A percentile compares a stretch with the other conserved stretches of the same genome.
Conservation (phyloP, 2,329 filamentous ascomycete species). For the Aspergillus tamarii region DNA sequence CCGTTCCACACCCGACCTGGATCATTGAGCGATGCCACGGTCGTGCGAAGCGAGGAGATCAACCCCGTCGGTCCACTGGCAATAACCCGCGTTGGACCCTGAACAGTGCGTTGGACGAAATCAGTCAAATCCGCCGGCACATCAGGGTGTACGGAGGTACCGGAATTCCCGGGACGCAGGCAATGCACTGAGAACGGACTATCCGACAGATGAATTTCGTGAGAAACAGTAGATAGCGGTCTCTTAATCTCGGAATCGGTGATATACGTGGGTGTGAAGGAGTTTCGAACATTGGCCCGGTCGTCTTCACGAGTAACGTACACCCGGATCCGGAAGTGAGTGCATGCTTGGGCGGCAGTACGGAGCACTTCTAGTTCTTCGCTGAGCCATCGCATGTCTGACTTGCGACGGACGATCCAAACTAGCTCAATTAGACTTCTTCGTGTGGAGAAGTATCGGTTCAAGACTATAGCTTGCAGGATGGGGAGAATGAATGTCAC, state of each 20-base stretch:
- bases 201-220: not conserved
- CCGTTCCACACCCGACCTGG: constrained; percentile 61
- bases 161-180: constrained; percentile 10
- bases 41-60: constrained; percentile 59
- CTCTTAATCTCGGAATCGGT: not conserved
- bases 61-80: constrained; percentile 65
- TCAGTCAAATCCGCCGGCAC: constrained; percentile 52
- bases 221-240: not conserved
- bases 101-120: constrained; percentile 50
- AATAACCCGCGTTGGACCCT: constrained; percentile 59
- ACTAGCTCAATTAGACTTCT: constrained; percentile 61
- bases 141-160: constrained; percentile 22
- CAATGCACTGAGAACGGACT: constrained; percentile 15
- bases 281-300: constrained; percentile 2
- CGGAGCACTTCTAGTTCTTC: constrained; percentile 58
- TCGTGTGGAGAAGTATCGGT: constrained; percentile 11
- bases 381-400: constrained; percentile 62
- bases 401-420: constrained; percentile 63
- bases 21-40: constrained; percentile 59
- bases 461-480: constrained; percentile 39
- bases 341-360: constrained; percentile 39
- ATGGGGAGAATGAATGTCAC: constrained; percentile 62
- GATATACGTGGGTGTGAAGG: not conserved
- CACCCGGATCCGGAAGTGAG: constrained; percentile 56
- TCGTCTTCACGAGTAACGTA: constrained; percentile 61